Conservation (phyloP, 495 filamentous ascomycete genomes). For the Penicillium silybi region DNA sequence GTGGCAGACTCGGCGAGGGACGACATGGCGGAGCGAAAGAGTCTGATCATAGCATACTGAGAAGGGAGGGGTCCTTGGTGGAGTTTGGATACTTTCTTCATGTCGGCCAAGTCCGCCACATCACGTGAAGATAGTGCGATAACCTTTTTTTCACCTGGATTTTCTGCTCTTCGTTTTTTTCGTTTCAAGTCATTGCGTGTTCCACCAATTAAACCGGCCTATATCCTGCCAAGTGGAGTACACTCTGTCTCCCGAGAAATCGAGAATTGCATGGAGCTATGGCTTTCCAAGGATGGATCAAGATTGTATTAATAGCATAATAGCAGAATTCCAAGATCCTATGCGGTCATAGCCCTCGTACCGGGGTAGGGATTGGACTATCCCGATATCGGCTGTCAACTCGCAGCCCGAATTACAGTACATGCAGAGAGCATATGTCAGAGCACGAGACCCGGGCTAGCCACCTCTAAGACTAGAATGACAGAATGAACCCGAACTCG, state of each 20-base stretch:
- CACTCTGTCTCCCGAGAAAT: neutral
- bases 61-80: conserved; percentile 1
- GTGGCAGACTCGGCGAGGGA: conserved; percentile 38
- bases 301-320: neutral
- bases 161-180: neutral
- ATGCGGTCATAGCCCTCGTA: neutral
- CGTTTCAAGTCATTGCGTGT: neutral
- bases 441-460: conserved; percentile 2
- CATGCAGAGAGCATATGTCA: conserved; percentile 5
- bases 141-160: conserved; percentile 10
- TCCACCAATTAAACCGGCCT: neutral
- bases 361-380: neutral
- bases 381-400: conserved; percentile 9
- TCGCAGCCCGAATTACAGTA: conserved; percentile 2
- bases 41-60: conserved; percentile 43
- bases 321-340: neutral
- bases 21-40: conserved; percentile 52
- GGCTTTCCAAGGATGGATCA: neutral
- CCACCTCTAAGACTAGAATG: too few relatives aligned
- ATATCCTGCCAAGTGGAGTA: neutral
- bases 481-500: too few relatives aligned
- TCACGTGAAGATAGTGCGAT: conserved; percentile 31
- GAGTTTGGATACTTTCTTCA: conserved; percentile 1
- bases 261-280: neutral
- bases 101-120: conserved; percentile 12